Percentiles rank a stretch among this genome's conserved stretches.
These are phyloP conservation scores for Tremella mesenterica DNA, from an alignment of 768 basidiomycete species.

Conservation along the genomic window DNA sequence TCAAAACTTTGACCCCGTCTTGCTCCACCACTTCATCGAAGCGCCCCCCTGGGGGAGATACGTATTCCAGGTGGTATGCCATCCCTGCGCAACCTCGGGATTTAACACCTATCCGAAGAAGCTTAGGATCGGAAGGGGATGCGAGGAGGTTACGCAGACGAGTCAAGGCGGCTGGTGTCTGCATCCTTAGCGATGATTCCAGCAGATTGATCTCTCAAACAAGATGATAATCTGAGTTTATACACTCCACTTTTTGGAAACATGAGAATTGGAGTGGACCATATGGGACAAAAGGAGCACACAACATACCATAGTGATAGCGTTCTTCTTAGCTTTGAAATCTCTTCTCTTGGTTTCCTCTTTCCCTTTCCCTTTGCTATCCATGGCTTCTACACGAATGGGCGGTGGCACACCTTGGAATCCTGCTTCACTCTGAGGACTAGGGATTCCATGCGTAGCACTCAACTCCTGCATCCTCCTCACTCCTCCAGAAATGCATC, in stretches of 20 bases:
- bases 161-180: conserved; percentile 73
- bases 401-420: conserved; percentile 16
- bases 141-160: conserved; percentile 64
- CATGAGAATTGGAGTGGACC: not conserved
- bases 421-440: conserved; percentile 7
- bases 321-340: conserved; percentile 42
- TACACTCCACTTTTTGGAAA: not conserved
- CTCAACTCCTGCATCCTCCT: too few species aligned
- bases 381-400: conserved; percentile 3
- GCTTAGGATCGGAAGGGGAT: conserved; percentile 66
- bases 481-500: too few species aligned
- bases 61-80: conserved; percentile 87
- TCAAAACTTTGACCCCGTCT: conserved; percentile 84
- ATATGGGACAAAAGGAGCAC: too few species aligned
- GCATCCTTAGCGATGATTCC: not conserved
- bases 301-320: conserved; percentile 44
- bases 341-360: conserved; percentile 14
- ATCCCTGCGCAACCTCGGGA: conserved; percentile 96
- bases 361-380: conserved; percentile 22
- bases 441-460: conserved; percentile 8
- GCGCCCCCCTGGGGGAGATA: conserved; percentile 58
- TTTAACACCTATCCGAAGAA: conserved; percentile 87
- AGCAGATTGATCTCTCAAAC: not conserved
- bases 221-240: not conserved
- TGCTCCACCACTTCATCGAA: conserved; percentile 97